These are phyloP conservation scores for Ceratocystis alfenasii DNA, from an alignment of 2,329 filamentous ascomycete genomes.

Conservation along the genomic window DNA sequence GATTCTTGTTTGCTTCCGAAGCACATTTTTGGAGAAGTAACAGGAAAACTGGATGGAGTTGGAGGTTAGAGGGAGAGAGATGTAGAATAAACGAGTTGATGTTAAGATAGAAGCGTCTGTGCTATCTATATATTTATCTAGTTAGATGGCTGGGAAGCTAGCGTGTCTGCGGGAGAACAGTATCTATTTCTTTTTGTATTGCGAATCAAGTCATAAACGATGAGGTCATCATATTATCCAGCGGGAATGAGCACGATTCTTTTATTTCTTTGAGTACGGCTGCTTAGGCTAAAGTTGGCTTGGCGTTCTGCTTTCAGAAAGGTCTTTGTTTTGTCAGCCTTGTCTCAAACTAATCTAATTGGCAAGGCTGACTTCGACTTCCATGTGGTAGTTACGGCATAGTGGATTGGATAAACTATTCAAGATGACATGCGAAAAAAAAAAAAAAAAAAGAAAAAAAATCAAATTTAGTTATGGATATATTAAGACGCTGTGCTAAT, in stretches of 20 bases:
- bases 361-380: not conserved
- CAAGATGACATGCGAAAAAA: not conserved
- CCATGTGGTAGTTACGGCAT: no score
- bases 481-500: not conserved
- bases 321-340: not conserved
- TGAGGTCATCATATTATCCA: not conserved
- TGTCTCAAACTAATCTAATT: not conserved
- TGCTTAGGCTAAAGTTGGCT: not conserved
- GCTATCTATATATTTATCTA: no score
- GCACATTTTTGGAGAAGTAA: conserved; percentile 33
- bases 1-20: conserved; percentile 37
- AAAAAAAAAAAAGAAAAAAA: not conserved
- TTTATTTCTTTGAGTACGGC: not conserved
- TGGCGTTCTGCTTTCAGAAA: not conserved
- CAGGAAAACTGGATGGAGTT: not conserved
- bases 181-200: no score
- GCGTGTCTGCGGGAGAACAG: no score
- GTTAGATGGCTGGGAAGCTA: no score
- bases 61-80: not conserved
- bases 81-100: no score
- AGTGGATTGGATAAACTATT: no score
- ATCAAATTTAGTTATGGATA: not conserved
- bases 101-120: no score
- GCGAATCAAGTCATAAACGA: not conserved
- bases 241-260: not conserved